phyloP scores from a whole-genome alignment of 2,329 filamentous ascomycete genomes.

The Zalaria sp. region DNA sequence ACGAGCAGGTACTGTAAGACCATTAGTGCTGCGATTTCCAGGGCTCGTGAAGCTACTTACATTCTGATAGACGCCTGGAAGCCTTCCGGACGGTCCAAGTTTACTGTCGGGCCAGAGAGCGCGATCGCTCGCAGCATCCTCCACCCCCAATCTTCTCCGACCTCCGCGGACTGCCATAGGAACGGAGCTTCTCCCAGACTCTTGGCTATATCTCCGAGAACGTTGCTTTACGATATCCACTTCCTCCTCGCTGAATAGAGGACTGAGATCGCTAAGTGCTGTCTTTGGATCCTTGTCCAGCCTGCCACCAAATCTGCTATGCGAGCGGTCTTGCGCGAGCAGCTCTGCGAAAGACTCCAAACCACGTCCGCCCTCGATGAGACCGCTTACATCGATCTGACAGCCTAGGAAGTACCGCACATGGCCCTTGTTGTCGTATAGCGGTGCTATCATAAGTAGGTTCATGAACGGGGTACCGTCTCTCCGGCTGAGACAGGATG shows the following conservation, averaged over 20 bases:
- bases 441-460: conserved; percentile 24
- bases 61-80: conserved; percentile 24
- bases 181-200: conserved; percentile 6
- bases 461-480: conserved; percentile 28
- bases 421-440: conserved; percentile 26
- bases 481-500: conserved; percentile 9
- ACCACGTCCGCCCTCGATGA: conserved; percentile 21
- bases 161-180: not conserved
- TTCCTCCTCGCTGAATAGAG: conserved; percentile 18
- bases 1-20: conserved; percentile 43
- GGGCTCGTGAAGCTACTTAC: conserved; percentile 6
- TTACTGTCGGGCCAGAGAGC: conserved; percentile 16
- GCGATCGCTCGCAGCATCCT: conserved; percentile 12
- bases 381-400: conserved; percentile 24
- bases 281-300: conserved; percentile 11
- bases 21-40: not conserved
- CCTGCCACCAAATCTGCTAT: conserved; percentile 11
- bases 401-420: conserved; percentile 26
- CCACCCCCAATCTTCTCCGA: conserved; percentile 17
- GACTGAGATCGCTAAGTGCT: conserved; percentile 15
- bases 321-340: conserved; percentile 16
- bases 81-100: conserved; percentile 17
- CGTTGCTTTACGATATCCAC: conserved; percentile 15
- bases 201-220: conserved; percentile 7
- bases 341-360: conserved; percentile 22